Evolutionary conservation across 73 alveolate genomes (phyloP).

Genomic region (Stentor coeruleus): DNA sequence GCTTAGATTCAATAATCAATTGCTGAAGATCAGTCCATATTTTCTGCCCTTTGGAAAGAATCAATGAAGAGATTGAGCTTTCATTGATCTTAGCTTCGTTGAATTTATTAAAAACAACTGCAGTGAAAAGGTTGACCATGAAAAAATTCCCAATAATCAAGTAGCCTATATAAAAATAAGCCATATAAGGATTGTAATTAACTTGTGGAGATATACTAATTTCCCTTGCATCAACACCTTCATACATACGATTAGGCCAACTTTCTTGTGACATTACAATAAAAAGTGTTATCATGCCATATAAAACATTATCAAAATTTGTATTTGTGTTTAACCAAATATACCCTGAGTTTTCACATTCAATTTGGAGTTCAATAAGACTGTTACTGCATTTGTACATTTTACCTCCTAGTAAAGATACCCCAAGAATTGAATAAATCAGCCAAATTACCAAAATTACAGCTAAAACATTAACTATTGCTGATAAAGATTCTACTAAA

Average conservation of each 20-base stretch:
- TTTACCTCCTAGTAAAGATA: constrained; percentile 69
- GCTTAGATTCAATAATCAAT: constrained; percentile 53
- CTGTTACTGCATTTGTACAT: constrained; percentile 53
- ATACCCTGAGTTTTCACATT: constrained; percentile 3
- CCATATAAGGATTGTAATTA: constrained; percentile 29
- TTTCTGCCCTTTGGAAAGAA: constrained; percentile 40
- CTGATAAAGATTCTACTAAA: constrained; percentile 76
- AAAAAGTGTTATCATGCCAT: constrained; percentile 82
- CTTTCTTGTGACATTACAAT: constrained; percentile 82
- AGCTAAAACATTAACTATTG: constrained; percentile 75
- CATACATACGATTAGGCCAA: constrained; percentile 88
- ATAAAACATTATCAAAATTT: constrained; percentile 80
- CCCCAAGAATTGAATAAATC: constrained; percentile 87
- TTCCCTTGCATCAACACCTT: constrained; percentile 54
- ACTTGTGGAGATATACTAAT: constrained; percentile 25
- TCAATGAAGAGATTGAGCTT: constrained; percentile 32
- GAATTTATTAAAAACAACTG: constrained; percentile 43
- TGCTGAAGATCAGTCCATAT: constrained; percentile 60
- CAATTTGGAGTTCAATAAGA: background rate
- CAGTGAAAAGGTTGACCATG: constrained; percentile 53
- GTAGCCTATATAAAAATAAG: constrained; percentile 36
- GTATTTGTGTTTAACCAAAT: constrained; percentile 30
- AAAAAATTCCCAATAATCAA: constrained; percentile 39
- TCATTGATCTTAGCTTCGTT: constrained; percentile 38
- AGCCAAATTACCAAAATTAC: constrained; percentile 86